Conservation (phyloP, 2,329 filamentous ascomycete genomes). For the Fusarium sp. region DNA sequence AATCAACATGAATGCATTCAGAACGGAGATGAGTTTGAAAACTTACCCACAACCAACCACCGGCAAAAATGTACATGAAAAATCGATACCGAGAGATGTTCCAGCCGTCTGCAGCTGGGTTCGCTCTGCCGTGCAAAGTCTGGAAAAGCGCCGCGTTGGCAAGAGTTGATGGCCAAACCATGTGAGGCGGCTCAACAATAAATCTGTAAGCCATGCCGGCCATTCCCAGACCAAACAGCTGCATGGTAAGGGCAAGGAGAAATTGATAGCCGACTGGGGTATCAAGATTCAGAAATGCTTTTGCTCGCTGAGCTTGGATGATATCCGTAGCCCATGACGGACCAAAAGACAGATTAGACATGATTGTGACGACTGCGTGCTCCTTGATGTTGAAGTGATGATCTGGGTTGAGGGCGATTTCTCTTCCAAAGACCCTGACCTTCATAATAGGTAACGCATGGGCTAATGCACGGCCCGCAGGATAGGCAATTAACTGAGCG, state of each 20-base stretch:
- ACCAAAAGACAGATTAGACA: constrained; percentile 6
- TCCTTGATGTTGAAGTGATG: constrained; percentile 16
- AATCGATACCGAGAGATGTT: constrained; percentile 5
- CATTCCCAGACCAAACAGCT: constrained; percentile 12
- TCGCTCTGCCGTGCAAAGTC: constrained; percentile 7
- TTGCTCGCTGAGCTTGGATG: constrained; percentile 4
- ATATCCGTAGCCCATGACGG: constrained; percentile 13
- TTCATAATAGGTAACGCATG: background rate
- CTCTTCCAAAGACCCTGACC: background rate
- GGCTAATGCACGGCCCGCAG: background rate
- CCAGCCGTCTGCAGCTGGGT: constrained; percentile 5
- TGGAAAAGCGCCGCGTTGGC: constrained; percentile 13
- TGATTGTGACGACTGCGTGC: background rate
- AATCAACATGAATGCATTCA: background rate
- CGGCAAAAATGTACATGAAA: background rate
- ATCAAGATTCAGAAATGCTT: background rate
- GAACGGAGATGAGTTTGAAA: background rate
- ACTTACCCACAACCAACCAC: constrained; percentile 8
- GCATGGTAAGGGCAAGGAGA: background rate
- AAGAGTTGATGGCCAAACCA: constrained; percentile 6
- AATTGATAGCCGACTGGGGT: constrained; percentile 10
- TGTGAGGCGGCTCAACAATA: constrained; percentile 12
- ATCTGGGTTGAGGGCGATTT: background rate
- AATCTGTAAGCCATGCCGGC: constrained; percentile 12
- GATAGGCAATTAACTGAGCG: background rate